Base-by-base conservation (phyloP, 1,139 yeast genomes). In the Taphrina pruni region DNA sequence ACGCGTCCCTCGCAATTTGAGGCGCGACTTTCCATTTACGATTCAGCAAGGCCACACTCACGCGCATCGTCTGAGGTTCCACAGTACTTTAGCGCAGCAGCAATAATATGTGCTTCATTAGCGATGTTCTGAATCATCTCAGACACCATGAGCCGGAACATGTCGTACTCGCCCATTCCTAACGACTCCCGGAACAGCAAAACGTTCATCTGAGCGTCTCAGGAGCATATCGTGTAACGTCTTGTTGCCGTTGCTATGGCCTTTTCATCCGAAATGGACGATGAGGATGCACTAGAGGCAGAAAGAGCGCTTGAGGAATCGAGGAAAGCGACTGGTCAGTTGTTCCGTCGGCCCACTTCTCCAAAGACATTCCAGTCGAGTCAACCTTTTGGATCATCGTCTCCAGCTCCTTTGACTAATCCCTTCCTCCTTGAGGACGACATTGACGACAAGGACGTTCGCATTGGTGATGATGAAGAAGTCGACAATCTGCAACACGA, bases 361-460 rank as follows among this genome's bases (percentile, higher is more conserved):
- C 67, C 67, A 11, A 43, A 46, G 55, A 54, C 20, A 20, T 43
- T 52, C 20, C 51, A 41, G 43, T 64, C 67, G 11, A 54, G 61
- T 12, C 67, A 64, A 50, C 55, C 67, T 0, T 64, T 55, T 26
- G 55, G 55, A 8, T 54, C 58, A 35, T 64, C 67, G 12, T 64
- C 67, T 6, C 67, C 67, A 26, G 61, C 61, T 7, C 67, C 67
- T 6, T n/a, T 41, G 9, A 61, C 61, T 1, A 64, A 64, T 36
- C 67, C 67, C 11, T 64, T 64, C 21, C 46, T 55, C n/a, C 20
- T 64, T 41, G 67, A 64, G 26, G 67, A 64, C 21, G 65, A 60
- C 26, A 52, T 38, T 14, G 66, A 62, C 35, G 66, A 62, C 14
- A 36, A 17, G 17, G 64, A 21, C 36, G 48, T 32, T 39, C 17